A percentile compares a stretch with the other conserved stretches of the same genome.
These are phyloP conservation scores for Maudiozyma serrabonitensis DNA, from an alignment of 805 yeast species.

Conservation along the genomic window DNA sequence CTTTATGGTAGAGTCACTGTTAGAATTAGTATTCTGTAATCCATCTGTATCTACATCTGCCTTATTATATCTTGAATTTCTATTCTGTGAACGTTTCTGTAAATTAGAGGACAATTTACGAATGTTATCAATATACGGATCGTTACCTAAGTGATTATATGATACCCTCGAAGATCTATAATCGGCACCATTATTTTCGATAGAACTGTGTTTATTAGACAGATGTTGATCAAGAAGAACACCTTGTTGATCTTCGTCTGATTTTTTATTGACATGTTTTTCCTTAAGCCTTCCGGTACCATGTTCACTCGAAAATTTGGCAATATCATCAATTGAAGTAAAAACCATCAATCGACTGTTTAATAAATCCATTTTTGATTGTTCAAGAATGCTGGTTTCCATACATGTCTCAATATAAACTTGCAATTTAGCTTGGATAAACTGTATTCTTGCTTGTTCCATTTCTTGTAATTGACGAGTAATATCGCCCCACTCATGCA, in stretches of 20 bases:
- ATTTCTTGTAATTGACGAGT: slow-evolving; percentile 23
- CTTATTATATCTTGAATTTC: background rate
- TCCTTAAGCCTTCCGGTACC: slow-evolving; percentile 30
- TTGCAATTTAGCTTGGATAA: slow-evolving; percentile 22
- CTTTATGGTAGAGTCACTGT: background rate
- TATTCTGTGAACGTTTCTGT: slow-evolving; percentile 7
- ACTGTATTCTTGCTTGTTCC: slow-evolving; percentile 23
- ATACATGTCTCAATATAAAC: slow-evolving; percentile 18
- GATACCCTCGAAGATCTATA: background rate
- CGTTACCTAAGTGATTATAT: background rate
- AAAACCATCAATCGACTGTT: slow-evolving; percentile 17
- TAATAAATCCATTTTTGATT: slow-evolving; percentile 19
- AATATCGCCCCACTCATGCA: slow-evolving; percentile 25
- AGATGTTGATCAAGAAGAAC: background rate
- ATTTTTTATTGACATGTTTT: slow-evolving; percentile 1
- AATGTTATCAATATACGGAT: slow-evolving; percentile 18
- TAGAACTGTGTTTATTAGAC: background rate
- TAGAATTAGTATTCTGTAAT: background rate
- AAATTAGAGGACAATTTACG: slow-evolving; percentile 23
- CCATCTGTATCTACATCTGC: background rate
- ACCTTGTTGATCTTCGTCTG: background rate
- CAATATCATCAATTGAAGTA: slow-evolving; percentile 25
- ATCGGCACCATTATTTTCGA: background rate
- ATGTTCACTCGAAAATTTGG: slow-evolving; percentile 23
- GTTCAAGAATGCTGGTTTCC: slow-evolving; percentile 23